Base-by-base conservation (phyloP, 345 rosid species). In the Sonneratia caseolaris region DNA sequence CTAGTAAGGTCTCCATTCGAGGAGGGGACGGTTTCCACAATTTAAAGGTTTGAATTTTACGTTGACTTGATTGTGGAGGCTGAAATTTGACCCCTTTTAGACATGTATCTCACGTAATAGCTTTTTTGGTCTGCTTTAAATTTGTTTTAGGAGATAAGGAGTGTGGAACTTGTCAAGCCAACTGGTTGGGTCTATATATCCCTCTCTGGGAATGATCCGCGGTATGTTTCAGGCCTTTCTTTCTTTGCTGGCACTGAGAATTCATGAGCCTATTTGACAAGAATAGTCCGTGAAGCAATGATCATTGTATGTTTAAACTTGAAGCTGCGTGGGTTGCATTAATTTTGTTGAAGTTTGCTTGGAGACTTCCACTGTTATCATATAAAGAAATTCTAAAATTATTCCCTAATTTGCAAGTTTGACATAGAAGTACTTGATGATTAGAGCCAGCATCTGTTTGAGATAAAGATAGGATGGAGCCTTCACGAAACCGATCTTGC, bases 11-110 rank as follows among this genome's bases (percentile, higher is more conserved):
- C 59, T 88, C 94, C 47, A 81, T 96, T 78, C 82, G 97, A 15
- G 91, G 96, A 8, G 96, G 97, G 62, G 97, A 96, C 82, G 97
- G 99, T 6, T 96, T 96, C 75, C 96, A 92, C 72, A 91, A 89
- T 80, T 79, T 94, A 71, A 94, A 91, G 98, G 97, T 94, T 66
- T 37, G 72, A 21, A 37, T 67, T 66, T 66, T 64, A 66, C 9
- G 37, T 13, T 37, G 73, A 36, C 37, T n/a, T 42, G 11, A 22
- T 22, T n/a, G 37, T 9, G 19, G 27, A 27, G 66, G 19, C 37
- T 43, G 53, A 8, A 42, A 9, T 42, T 42, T 42, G 45, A 42
- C 45, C 45, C 45, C 45, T 1, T 42, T 42, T 4, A 42, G 45
- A 42, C 10, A 9, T 64, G 2, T 9, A 42, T 42, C 45, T 42